These are phyloP conservation scores for Aureoboletus auriporus DNA, from an alignment of 768 basidiomycete species.

Conservation along the genomic window DNA sequence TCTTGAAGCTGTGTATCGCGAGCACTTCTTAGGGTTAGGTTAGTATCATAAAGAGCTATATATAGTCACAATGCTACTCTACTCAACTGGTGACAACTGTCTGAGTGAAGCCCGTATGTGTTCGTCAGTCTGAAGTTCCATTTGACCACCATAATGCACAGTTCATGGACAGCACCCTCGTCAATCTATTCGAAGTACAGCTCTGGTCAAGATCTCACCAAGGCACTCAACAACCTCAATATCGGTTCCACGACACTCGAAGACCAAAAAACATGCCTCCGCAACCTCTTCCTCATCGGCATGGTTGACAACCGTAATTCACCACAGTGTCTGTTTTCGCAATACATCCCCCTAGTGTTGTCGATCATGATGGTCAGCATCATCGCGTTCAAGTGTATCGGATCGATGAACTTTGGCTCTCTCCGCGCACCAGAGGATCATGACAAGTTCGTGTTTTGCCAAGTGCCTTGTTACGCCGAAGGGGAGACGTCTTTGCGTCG, in stretches of 20 bases:
- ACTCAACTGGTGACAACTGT: too few species aligned
- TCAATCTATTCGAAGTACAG: constrained; percentile 71
- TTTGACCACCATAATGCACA: too few species aligned
- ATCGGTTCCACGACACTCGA: constrained; percentile 59
- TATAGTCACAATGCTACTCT: too few species aligned
- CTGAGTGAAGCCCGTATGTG: too few species aligned
- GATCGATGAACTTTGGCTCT: constrained; percentile 79
- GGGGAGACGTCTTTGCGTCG: constrained; percentile 79
- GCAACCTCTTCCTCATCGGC: constrained; percentile 90
- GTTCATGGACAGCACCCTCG: constrained; percentile 70
- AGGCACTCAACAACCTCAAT: constrained; percentile 56
- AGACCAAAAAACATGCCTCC: constrained; percentile 81
- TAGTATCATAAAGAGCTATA: too few species aligned
- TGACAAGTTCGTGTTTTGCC: constrained; percentile 96
- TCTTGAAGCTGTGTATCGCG: too few species aligned
- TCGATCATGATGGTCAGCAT: constrained; percentile 91
- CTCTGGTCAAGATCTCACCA: constrained; percentile 80
- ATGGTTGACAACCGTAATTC: constrained; percentile 91
- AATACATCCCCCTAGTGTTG: constrained; percentile 84
- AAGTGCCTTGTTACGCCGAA: constrained; percentile 98
- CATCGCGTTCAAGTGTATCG: constrained; percentile 95
- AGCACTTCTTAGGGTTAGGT: too few species aligned
- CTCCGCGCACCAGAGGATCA: constrained; percentile 87
- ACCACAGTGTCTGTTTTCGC: constrained; percentile 86
- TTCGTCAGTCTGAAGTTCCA: too few species aligned